Base-by-base conservation (phyloP, 1,139 yeast genomes). In the Williopsis jadinii region DNA sequence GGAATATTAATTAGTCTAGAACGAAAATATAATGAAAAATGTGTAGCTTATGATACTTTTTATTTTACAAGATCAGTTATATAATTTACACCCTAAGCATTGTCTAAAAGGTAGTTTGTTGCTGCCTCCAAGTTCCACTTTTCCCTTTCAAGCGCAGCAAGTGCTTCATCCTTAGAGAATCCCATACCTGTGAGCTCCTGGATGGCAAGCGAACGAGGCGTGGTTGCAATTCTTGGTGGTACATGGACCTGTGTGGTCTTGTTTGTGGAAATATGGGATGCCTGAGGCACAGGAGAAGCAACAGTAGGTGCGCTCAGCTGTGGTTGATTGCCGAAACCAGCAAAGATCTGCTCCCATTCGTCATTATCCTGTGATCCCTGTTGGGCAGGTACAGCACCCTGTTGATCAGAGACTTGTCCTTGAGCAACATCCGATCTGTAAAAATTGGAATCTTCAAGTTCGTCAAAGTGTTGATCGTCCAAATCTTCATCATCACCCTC, bases 341-440 rank as follows among this genome's bases (percentile, higher is more conserved):
- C 94, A 67, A 88, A 88, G 29, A 88, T 71, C 62, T 87, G 94
- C 55, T 88, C 96, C 97, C 97, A 88, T 61, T 88, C 97, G 55
- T 86, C 95, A 44, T 75, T 73, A 29, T 58, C 59, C 11, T 56
- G 53, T 14, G 42, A 43, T 38, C 14, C 14, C 12, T 13, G 34
- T 31, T 12, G 37, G 28, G 14, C 38, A 27, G 30, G 26, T 19
- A 26, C 41, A 29, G 9, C 34, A 28, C 27, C 36, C 3, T 29
- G 6, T n/a, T 33, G 29, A 9, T 11, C 33, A 15, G 30, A 9
- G 4, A 28, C 39, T 12, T 30, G 41, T n/a, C 11, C 11, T 8
- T 26, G 11, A 6, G 36, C 48, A 6, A 19, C 24, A 8, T 48
- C 46, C 10, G 54, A 40, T 19, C 61, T 63, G 11, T 76, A 71